Evolutionary conservation across 2,329 filamentous ascomycete species (phyloP), one percentile per base, ranked within the genome.

Genomic region (Aureobasidium sp.): DNA sequence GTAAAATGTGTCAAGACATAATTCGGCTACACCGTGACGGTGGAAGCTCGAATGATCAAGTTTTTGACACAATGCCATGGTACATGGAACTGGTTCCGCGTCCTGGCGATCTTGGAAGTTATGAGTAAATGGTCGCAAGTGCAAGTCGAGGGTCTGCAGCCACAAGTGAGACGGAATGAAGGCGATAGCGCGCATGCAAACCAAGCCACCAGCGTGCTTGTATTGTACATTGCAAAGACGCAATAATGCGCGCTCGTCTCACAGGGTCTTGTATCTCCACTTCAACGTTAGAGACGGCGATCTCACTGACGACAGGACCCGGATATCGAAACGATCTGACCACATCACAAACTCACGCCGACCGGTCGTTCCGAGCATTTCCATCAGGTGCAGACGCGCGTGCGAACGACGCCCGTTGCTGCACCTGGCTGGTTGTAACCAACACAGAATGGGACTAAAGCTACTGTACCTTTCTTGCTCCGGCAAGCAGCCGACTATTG

Each of bases 381-480:
- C 55, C 44, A 48, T 59, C 9, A 25, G 14, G 1, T 16, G 14
- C 21, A 34, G 16, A 41, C 44, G 55, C 48, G 54, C 55, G 34
- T 59, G 34, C 34, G 55, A 49, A 59, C 55, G 55, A 49, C 44
- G 30, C 34, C 55, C 34, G 44, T 59, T 59, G 29, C 21, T 37
- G 54, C 16, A 58, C 13, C 16, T 16, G 3, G 13, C 44, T 14
- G 29, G 30, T 47, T 4, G 27, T 29, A 45, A 29, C 39, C 6
- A n/a, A 44, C 21, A 45, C 29, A 25, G 53, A 30, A 50, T 36
- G 47, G 45, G 29, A 30, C 30, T 36, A 25, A 16, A 36, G 47
- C 30, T 25, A 29, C 21, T 21, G 21, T 21, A 21, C 37, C 21
- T 21, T 30, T 21, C 39, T n/a, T 44, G 53, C 16, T 14, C 32